Evolutionary conservation across 1,284 basidiomycete species (phyloP).

Genomic region (Irpex sp.): DNA sequence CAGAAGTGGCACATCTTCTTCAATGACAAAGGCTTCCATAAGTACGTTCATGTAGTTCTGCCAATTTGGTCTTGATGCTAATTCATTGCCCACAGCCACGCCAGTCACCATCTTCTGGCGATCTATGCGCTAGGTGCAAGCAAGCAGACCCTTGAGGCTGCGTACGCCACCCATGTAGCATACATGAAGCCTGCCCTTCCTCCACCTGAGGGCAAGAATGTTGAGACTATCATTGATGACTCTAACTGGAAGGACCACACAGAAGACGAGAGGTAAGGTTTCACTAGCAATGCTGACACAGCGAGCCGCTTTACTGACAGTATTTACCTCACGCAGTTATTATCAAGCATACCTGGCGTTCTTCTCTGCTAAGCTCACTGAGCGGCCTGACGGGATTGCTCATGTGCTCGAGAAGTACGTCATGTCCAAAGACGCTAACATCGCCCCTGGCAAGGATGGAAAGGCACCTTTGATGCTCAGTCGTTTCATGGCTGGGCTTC

Average conservation of each 20-base stretch:
- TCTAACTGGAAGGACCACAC: conserved; percentile 47
- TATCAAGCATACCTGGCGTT: conserved; percentile 57
- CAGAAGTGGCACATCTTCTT: conserved; percentile 55
- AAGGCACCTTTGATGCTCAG: conserved; percentile 53
- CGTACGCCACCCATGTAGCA: conserved; percentile 16
- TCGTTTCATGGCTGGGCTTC: conserved; percentile 52
- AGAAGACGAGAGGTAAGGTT: conserved; percentile 41
- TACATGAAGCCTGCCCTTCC: conserved; percentile 13
- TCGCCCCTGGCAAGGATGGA: conserved; percentile 25
- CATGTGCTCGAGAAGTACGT: conserved; percentile 51
- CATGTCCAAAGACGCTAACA: conserved; percentile 53
- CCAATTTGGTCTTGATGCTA: background rate
- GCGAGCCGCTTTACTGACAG: background rate
- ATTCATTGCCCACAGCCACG: conserved; percentile 19
- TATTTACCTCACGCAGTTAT: conserved; percentile 35
- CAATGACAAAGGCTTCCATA: conserved; percentile 45
- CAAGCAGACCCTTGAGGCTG: conserved; percentile 9
- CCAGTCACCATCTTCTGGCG: conserved; percentile 15
- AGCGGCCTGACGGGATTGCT: conserved; percentile 28
- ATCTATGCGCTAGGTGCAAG: conserved; percentile 17
- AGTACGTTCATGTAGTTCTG: background rate
- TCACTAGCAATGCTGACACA: background rate
- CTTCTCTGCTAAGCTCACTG: conserved; percentile 42
- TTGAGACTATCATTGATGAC: conserved; percentile 34
- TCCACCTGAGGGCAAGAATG: conserved; percentile 28